Base-by-base conservation (phyloP, 2,329 filamentous ascomycete species). In the Orbilia ellipsospora region DNA sequence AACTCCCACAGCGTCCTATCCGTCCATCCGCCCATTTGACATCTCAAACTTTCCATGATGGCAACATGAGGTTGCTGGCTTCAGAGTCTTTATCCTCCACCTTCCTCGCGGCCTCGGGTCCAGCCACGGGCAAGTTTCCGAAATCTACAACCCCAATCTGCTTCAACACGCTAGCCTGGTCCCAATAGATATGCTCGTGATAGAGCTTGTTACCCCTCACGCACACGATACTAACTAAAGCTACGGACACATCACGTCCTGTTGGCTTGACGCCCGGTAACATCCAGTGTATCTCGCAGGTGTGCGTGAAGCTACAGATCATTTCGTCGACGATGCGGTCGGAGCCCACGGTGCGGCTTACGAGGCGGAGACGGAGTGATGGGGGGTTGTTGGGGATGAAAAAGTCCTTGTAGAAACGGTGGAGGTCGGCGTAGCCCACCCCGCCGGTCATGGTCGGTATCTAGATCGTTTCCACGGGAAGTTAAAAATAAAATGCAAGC, bases 301-400 rank as follows among this genome's bases (percentile, higher is more conserved):
- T 84, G 78, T 92, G 90, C 0, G 89, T 91, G 62, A 90, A 87
- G 20, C 84, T 86, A 80, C 88, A 88, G 16, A 91, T 84, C 77
- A 92, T 91, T 79, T 92, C 90, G 77, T 92, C 90, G 1, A 92
- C 86, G 0, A 94, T 86, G 0, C 91, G 86, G 79, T 94, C 90
- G 0, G 90, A 86, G 0, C 91, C 91, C 0, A 93, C 83, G 0
- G 90, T 93, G 0, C 91, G 87, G 74, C 89, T 91, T 36, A 93
- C 85, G 0, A 93, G 86, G 79, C 92, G 88, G 1, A 94, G 83
- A 2, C 84, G 83, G 0, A 89, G 89, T 77, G 93, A 90, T 0
- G 84, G 84, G 0, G 91, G 88, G 77, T 94, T 94, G 70, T 85
- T 88, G 80, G 90, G 91, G 78, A 94, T 89, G 82, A 94, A 94